Base-by-base conservation (phyloP, 345 rosid genomes). In the Murraya paniculata region DNA sequence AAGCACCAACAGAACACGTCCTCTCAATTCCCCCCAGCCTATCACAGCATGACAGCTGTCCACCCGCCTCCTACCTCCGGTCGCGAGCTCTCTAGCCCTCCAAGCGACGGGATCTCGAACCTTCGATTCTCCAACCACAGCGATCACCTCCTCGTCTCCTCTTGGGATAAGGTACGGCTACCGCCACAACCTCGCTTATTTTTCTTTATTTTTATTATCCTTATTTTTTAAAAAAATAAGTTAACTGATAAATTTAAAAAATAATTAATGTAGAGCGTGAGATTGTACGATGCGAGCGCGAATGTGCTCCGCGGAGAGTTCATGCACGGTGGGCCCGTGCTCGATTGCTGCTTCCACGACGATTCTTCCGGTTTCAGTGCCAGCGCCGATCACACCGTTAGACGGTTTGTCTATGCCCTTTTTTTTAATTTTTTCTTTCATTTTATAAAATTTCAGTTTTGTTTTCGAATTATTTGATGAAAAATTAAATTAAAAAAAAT, bases 361-460 rank as follows among this genome's bases (percentile, higher is more conserved):
- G 99, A 95, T 70, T 92, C 99, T 35, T 95, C 98, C 56, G 98
- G 98, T 0, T 95, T 95, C 73, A 95, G 99, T 77, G 99, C 90
- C 60, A 78, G 95, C 36, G 87, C 90, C 24, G 99, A 95, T 80
- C 61, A 83, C 72, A 87, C 91, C 33, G 98, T 95, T 19, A 82
- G 98, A 71, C 80, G 98, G 99, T 92, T 24, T 70, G 88, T 83
- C 10, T 7, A 25, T 58, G 25, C 71, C 21, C 7, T 50, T 59
- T 55, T 30, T 70, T 10, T 11, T 2, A 41, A n/a, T n/a, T 28
- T 36, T 35, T 48, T 30, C 7, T 18, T 68, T 68, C 56, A 22
- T 72, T 10, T 14, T 27, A 9, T 21, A 5, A 36, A 45, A 14
- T 45, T 45, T 72, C 75, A 38, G 18, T 5, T 58, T 7, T 62